Conservation (phyloP, 345 rosid genomes). For the Adansonia digitata region DNA sequence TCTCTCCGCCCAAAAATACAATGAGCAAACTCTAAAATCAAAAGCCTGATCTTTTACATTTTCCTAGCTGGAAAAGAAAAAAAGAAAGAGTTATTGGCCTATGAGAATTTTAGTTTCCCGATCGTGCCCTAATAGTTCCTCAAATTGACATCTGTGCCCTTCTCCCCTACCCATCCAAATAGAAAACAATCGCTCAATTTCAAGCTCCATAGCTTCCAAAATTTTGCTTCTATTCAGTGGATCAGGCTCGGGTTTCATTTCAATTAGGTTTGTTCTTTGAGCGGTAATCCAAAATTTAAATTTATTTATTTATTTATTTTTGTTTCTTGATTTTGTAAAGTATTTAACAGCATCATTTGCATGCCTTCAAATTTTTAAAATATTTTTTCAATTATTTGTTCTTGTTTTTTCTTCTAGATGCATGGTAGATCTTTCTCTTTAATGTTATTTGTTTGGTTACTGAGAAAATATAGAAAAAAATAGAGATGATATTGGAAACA, state of each 20-base stretch:
- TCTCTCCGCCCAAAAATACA: background rate
- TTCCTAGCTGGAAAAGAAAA: background rate
- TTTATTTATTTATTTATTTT: background rate
- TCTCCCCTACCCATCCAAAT: background rate
- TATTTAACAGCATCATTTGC: conserved; percentile 10
- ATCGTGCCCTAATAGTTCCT: background rate
- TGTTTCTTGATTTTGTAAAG: background rate
- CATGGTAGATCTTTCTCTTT: background rate
- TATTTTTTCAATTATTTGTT: background rate
- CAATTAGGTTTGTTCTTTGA: background rate
- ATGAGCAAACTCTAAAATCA: conserved; percentile 24
- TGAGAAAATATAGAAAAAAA: background rate
- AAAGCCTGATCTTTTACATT: background rate
- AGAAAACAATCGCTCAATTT: background rate
- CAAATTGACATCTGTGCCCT: background rate
- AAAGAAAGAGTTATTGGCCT: background rate
- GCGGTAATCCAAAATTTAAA: conserved; percentile 11
- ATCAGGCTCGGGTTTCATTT: conserved; percentile 14
- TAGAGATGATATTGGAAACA: background rate
- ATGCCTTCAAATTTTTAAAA: background rate
- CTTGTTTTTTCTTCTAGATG: background rate
- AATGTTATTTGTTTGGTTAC: background rate
- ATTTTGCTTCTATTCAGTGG: conserved; percentile 2
- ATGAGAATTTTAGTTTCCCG: background rate
- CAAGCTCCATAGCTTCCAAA: background rate